These are phyloP conservation scores for Sporisorium graminicola DNA, from an alignment of 1,284 basidiomycete genomes.

Conservation along the genomic window DNA sequence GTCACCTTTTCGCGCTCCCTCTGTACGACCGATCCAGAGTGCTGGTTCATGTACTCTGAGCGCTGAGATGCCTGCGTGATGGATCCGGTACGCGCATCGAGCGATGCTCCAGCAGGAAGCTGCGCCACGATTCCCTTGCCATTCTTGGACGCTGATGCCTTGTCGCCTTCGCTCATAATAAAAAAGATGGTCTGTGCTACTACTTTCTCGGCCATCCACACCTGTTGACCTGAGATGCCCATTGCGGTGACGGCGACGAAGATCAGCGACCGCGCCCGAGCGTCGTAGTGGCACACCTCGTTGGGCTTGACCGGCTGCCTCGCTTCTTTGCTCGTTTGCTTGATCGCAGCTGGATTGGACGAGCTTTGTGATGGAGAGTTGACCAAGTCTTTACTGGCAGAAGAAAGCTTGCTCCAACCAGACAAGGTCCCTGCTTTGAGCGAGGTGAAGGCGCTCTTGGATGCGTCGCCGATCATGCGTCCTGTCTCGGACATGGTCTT, in stretches of 20 bases:
- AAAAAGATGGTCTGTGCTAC: constrained; percentile 63
- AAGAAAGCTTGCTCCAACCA: constrained; percentile 45
- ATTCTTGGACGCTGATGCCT: constrained; percentile 40
- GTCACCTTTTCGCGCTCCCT: constrained; percentile 56
- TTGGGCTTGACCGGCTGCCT: constrained; percentile 59
- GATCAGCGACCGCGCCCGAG: constrained; percentile 59
- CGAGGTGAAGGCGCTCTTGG: constrained; percentile 40
- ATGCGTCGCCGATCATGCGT: constrained; percentile 29
- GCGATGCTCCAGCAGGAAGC: constrained; percentile 40
- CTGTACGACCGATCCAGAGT: constrained; percentile 44
- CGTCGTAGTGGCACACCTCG: constrained; percentile 63
- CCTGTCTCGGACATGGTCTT: constrained; percentile 31
- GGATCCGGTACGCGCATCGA: constrained; percentile 38
- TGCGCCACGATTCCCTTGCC: constrained; percentile 56
- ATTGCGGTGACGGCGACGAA: constrained; percentile 58
- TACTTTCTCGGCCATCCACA: constrained; percentile 62
- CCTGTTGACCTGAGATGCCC: constrained; percentile 46
- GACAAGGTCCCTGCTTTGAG: constrained; percentile 39
- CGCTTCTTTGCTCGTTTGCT: constrained; percentile 3
- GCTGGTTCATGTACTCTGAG: constrained; percentile 62
- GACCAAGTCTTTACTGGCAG: constrained; percentile 41
- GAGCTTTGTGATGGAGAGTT: constrained; percentile 8
- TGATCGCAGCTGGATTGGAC: neutral
- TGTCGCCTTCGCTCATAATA: constrained; percentile 57
- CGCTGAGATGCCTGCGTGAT: constrained; percentile 44